These are phyloP conservation scores for Myriosclerotinia scirpicola DNA, from an alignment of 2,329 filamentous ascomycete species.

Conservation along the genomic window DNA sequence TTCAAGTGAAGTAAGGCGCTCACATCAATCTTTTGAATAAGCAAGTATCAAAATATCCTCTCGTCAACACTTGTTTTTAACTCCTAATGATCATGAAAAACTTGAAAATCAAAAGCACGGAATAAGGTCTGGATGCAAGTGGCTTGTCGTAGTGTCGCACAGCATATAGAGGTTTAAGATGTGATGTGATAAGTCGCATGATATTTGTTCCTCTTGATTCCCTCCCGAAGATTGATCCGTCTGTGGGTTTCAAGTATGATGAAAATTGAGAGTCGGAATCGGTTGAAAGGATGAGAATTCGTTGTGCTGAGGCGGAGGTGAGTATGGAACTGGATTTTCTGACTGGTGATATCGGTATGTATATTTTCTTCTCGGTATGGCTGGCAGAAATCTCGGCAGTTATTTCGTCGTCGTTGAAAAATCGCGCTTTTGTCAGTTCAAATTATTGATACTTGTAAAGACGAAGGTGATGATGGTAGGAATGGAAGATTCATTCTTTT, in stretches of 20 bases:
- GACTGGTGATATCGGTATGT: neutral
- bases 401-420: neutral
- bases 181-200: conserved; percentile 13
- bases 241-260: neutral
- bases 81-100: neutral
- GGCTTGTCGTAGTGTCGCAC: conserved; percentile 10
- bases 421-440: neutral
- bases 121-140: conserved; percentile 2
- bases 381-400: neutral
- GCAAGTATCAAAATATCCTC: neutral
- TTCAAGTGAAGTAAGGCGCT: neutral
- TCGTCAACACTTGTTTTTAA: neutral
- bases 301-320: neutral
- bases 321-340: neutral
- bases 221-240: neutral
- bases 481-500: neutral
- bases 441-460: neutral
- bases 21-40: neutral
- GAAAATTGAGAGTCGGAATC: neutral
- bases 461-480: neutral
- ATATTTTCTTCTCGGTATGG: conserved; percentile 7
- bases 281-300: conserved; percentile 2
- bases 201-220: conserved; percentile 6
- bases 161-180: conserved; percentile 11
- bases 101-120: neutral